Evolutionary conservation across 2,329 filamentous ascomycete species (phyloP), one percentile per base, ranked within the genome.

Genomic region (Aureobasidium lini): DNA sequence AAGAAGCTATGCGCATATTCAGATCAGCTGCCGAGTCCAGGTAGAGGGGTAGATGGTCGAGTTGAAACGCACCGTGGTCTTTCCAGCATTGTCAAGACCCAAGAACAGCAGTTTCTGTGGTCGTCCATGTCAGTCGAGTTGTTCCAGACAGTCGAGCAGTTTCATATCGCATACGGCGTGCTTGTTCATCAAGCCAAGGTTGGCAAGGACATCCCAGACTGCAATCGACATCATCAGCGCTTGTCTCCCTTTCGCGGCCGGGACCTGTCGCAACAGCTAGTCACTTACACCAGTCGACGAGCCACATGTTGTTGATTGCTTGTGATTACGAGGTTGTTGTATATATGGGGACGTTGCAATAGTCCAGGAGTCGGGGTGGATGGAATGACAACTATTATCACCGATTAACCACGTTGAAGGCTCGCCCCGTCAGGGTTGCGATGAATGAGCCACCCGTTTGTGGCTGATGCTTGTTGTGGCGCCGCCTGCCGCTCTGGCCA

Each of bases 141-240:
- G 18, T 40, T 36, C 7, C 18, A 37, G 40, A 18, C 1, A 9
- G 4, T 46, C 18, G 10, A 46, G 23, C 2, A 36, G 1, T 31
- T 44, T n/a, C n/a, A 42, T 39, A 9, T 37, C 15, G 31, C 62
- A 34, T 60, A 64, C 62, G 70, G 90, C 91, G 76, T 95, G 90
- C 83, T 96, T 96, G 84, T 96, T 96, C 66, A 93, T 81, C 70
- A 96, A 82, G 69, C 91, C 91, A 64, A 96, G 83, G 65, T 85
- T 89, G 70, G 91, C 89, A 70, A 96, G 85, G 69, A 95, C 80
- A 79, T 95, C 90, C 83, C 90, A 95, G 78, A 95, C 90, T 90
- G 66, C 60, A 59, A 6, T 57, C 44, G 7, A 6, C 37, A 29
- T 61, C 34, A 60, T 61, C 54, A 54, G 48, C 46, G 48, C 44